Conservation (phyloP, 1,139 yeast species). For the Wickerhamomyces sp. region DNA sequence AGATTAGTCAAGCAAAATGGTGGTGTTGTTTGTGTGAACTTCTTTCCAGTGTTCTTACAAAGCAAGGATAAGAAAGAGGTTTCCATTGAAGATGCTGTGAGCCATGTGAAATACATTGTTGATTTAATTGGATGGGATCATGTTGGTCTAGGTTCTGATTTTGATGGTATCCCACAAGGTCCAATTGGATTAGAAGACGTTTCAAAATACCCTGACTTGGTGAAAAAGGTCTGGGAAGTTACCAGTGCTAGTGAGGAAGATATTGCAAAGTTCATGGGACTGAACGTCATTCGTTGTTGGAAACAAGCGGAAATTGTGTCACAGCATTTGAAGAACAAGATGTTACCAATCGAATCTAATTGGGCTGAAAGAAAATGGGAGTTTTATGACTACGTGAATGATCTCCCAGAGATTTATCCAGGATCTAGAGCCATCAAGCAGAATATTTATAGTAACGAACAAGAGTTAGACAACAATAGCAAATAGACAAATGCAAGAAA, state of each 20-base stretch:
- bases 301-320: constrained; percentile 38
- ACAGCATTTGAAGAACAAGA: constrained; percentile 15
- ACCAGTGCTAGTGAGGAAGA: constrained; percentile 40
- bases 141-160: constrained; percentile 52
- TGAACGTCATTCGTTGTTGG: constrained; percentile 48
- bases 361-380: constrained; percentile 42
- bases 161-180: constrained; percentile 47
- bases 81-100: constrained; percentile 46
- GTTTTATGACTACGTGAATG: constrained; percentile 30
- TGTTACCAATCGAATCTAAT: constrained; percentile 34
- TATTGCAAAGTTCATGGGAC: constrained; percentile 42
- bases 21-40: constrained; percentile 48
- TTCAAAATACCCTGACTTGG: constrained; percentile 47
- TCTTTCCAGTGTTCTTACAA: constrained; percentile 39
- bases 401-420: constrained; percentile 36
- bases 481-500: background rate
- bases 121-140: constrained; percentile 48
- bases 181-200: constrained; percentile 50
- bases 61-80: constrained; percentile 23
- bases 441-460: constrained; percentile 7
- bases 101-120: constrained; percentile 40
- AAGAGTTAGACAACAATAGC: constrained; percentile 9
- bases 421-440: constrained; percentile 26
- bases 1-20: constrained; percentile 35
- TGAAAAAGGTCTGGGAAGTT: constrained; percentile 36